Evolutionary conservation across 1,284 basidiomycete species (phyloP), one percentile per base, ranked within the genome.

Genomic region (Irpex sp.): DNA sequence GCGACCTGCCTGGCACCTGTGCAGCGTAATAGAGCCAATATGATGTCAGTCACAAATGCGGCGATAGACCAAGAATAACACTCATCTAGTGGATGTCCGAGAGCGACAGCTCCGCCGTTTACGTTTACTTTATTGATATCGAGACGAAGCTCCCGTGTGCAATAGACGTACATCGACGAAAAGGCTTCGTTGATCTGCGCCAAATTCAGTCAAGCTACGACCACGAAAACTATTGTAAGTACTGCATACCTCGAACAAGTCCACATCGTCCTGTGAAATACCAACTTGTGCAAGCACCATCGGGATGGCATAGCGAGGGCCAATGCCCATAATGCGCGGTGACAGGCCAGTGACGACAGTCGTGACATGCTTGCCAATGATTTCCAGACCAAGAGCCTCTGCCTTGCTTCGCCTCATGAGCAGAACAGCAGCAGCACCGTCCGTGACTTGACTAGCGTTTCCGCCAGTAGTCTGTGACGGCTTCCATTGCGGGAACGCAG

Each of bases 401-500:
- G 94, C 94, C 74, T 92, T 93, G 64, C 81, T 81, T 65, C 95
- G 80, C n/a, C 85, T 89, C 95, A 96, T 97, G 66, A 97, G 75
- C 64, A 97, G 71, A 1, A 94, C 86, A 13, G 93, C 91, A 0
- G 94, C 93, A 6, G 91, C 93, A 17, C 94, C 94, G 71, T 97
- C 94, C 4, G 94, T 95, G 65, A 96, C 84, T 73, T 92, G 91
- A 67, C 85, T 89, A 21, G 94, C 93, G 76, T 96, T 97, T 19
- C 94, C 94, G n/a, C 92, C 93, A 4, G 94, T 96, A 15, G 92
- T 94, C 52, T 84, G 83, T 1, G 80, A 76, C 7, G 87, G 87
- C 2, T 88, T 89, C 93, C 93, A 96, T 69, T 96, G 91, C 47
- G 93, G 93, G 78, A 96, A 97, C 2, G 94, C 94, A 4, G 90